Evolutionary conservation across 306 rosid genomes (phyloP).

Genomic region (Cicer judaicum): DNA sequence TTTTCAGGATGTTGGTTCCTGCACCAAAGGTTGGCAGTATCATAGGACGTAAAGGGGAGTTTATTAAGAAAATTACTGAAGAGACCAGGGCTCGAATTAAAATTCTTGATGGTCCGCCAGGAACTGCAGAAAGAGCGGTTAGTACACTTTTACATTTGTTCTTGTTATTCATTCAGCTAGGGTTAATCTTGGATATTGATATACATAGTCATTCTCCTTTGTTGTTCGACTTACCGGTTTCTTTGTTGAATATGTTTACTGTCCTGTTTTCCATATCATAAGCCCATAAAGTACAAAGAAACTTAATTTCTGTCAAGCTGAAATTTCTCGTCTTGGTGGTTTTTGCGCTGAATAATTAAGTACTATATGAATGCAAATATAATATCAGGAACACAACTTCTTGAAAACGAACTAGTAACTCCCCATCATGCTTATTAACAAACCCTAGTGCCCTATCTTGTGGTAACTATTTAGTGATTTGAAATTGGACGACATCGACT

Average conservation of each 20-base stretch:
- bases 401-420: slow-evolving; percentile 17
- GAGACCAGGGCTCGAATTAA: slow-evolving; percentile 94
- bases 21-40: slow-evolving; percentile 94
- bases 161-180: neutral
- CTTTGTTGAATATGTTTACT: neutral
- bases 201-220: neutral
- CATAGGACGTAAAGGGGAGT: slow-evolving; percentile 97
- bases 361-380: slow-evolving; percentile 30
- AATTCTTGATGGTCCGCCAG: slow-evolving; percentile 95
- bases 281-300: slow-evolving; percentile 1
- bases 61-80: slow-evolving; percentile 88
- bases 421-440: slow-evolving; percentile 8
- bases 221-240: neutral
- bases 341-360: neutral
- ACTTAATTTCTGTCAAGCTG: slow-evolving; percentile 33
- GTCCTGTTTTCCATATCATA: slow-evolving; percentile 7
- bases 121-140: slow-evolving; percentile 98
- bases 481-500: slow-evolving; percentile 33
- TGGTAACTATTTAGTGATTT: slow-evolving; percentile 29
- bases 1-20: slow-evolving; percentile 93
- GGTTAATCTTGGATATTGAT: slow-evolving; percentile 30
- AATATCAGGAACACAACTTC: slow-evolving; percentile 30
- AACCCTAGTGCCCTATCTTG: slow-evolving; percentile 30
- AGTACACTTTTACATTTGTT: slow-evolving; percentile 51
- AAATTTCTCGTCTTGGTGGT: slow-evolving; percentile 32